A percentile compares a stretch with the other conserved stretches of the same genome.
phyloP scores from a whole-genome alignment of 352 stramenopile species.

The Pythium folliculosum region DNA sequence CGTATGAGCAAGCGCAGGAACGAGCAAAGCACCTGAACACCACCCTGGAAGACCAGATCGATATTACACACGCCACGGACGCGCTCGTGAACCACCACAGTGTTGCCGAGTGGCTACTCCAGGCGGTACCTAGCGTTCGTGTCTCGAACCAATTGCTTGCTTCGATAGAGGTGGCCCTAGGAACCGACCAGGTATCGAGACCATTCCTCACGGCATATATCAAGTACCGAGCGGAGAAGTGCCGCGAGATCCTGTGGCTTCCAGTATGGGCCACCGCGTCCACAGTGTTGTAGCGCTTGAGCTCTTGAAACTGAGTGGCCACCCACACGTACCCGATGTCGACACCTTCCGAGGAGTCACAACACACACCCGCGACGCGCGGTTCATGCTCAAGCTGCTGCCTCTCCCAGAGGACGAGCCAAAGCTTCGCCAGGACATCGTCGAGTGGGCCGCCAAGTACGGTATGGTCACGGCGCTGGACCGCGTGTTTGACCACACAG shows the following conservation, averaged over 20 bases:
- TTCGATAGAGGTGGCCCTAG: not conserved
- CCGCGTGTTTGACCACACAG: not conserved
- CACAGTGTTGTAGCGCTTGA: not conserved
- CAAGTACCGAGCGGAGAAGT: not conserved
- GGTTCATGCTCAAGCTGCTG: not conserved
- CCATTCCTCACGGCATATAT: not conserved
- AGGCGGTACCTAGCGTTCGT: not conserved
- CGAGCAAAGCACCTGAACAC: not conserved
- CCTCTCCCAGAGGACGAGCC: not conserved
- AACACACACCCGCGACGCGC: not conserved
- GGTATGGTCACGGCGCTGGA: not conserved
- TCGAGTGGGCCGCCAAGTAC: not conserved
- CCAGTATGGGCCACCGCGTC: not conserved
- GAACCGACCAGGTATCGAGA: not conserved
- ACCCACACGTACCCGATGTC: not conserved
- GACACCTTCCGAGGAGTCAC: not conserved
- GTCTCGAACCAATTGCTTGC: not conserved
- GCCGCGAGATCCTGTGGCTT: not conserved
- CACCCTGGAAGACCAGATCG: not conserved
- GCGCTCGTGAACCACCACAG: not conserved
- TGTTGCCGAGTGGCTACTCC: not conserved
- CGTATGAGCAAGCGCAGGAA: not conserved
- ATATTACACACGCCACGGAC: not conserved
- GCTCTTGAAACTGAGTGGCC: not conserved
- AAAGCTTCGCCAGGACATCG: not conserved